phyloP scores from a whole-genome alignment of 2,329 filamentous ascomycete genomes.

The Dothistroma pini region DNA sequence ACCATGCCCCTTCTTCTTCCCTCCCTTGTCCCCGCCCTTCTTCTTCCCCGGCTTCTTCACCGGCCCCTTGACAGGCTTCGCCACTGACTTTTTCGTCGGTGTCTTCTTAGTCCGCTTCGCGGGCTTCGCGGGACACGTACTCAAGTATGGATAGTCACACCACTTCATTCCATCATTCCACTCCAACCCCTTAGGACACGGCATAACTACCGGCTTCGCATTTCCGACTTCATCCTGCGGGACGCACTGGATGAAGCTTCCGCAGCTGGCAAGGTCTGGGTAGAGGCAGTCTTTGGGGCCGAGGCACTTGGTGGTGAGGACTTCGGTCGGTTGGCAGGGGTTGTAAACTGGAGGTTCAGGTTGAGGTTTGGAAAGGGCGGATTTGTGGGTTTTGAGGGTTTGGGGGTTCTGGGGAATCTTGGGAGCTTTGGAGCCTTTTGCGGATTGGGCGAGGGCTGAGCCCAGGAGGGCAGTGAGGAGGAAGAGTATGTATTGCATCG shows the following conservation, averaged over 20 bases:
- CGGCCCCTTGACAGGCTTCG: too few species aligned
- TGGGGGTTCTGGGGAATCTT: too few species aligned
- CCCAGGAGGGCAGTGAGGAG: neutral
- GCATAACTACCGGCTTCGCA: neutral
- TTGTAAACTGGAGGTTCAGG: neutral
- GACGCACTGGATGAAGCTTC: neutral
- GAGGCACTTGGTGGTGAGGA: neutral
- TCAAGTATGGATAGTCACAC: neutral
- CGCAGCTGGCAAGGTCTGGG: neutral
- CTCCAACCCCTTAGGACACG: neutral
- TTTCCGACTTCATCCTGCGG: neutral
- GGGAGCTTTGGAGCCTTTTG: neutral
- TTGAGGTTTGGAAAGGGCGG: neutral
- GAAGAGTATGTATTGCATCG: neutral
- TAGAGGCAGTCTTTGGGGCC: conserved; percentile 3
- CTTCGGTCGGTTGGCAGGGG: neutral
- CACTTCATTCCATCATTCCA: conserved; percentile 2
- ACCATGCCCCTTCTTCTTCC: neutral
- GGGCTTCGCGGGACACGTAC: neutral
- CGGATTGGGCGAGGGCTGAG: neutral
- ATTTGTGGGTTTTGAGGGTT: neutral
- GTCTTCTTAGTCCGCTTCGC: neutral
- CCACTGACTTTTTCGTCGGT: neutral
- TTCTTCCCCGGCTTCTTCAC: too few species aligned
- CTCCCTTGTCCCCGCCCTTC: neutral